Evolutionary conservation across 345 rosid genomes (phyloP), one percentile per base, ranked within the genome.

Genomic region (Hirschfeldia incana): DNA sequence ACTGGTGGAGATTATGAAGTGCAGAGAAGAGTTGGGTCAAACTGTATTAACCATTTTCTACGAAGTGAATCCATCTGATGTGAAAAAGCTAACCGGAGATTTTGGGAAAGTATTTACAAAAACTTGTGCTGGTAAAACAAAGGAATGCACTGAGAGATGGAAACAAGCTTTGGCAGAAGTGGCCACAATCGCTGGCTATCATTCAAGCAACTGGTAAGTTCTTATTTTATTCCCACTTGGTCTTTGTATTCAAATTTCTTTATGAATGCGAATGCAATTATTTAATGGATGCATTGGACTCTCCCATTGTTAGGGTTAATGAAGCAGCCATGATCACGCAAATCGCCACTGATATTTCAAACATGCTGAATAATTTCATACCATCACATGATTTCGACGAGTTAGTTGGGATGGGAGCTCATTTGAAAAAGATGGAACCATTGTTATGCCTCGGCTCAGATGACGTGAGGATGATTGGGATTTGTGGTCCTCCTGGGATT

Each of bases 21-120:
- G 67, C 5, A 60, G 67, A 61, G 17, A 61, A 27, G 76, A 72
- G 67, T 28, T 39, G 39, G 67, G 67, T 42, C 76, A 72, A 9
- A 72, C 58, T 5, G 76, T 39, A 4, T 4, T 72, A 11, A 2
- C 59, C 39, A 9, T 72, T 28, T 72, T 72, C 15, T 27, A 72
- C 1, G 5, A 8, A 60, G 76, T 72, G 3, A 29, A 72, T 72
- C 76, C 76, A 2, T 72, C 59, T 60, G 59, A 61, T 28, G 67
- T 60, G 0, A 60, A 72, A 10, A 60, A 60, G 6, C 29, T 72
- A 27, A 2, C 6, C 0, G 76, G 68, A 39, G 12, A 72, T 39
- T 72, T 72, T 11, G 68, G 68, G 3, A 29, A 9, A 29, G 68
- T 72, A 2, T 72, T 72, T 0, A 28, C 11, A 27, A 72, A 42